Evolutionary conservation across 805 yeast genomes (phyloP).

Genomic region (Wickerhamomyces alni): DNA sequence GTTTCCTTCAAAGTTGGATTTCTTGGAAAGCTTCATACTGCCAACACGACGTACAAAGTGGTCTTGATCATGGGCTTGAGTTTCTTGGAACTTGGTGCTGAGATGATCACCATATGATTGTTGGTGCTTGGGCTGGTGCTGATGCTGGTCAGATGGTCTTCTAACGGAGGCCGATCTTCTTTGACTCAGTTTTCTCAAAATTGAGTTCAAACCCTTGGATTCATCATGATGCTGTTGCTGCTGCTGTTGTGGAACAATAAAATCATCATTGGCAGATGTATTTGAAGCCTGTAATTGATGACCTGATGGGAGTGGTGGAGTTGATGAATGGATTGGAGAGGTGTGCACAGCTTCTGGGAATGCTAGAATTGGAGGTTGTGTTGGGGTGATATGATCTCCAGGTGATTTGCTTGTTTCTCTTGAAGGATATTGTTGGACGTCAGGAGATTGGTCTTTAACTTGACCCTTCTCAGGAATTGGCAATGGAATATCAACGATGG

Average conservation of each 20-base stretch:
- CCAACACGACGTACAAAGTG: slow-evolving; percentile 20
- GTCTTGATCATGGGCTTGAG: slow-evolving; percentile 5
- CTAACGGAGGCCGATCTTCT: slow-evolving; percentile 20
- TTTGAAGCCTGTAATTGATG: slow-evolving; percentile 37
- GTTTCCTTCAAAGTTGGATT: slow-evolving; percentile 13
- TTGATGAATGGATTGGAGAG: slow-evolving; percentile 41
- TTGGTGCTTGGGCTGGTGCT: too few relatives aligned
- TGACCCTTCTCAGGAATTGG: slow-evolving; percentile 13
- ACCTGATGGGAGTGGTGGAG: slow-evolving; percentile 32
- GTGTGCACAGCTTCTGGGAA: slow-evolving; percentile 45
- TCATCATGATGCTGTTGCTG: slow-evolving; percentile 23
- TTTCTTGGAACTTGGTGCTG: too few relatives aligned
- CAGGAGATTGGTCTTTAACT: background rate
- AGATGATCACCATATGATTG: background rate
- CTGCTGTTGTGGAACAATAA: slow-evolving; percentile 29
- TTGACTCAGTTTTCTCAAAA: slow-evolving; percentile 25
- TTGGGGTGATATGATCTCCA: slow-evolving; percentile 27
- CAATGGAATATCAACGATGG: slow-evolving; percentile 26
- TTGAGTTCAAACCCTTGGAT: slow-evolving; percentile 22
- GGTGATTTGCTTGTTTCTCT: background rate
- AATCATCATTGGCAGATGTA: slow-evolving; percentile 30
- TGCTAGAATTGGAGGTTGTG: slow-evolving; percentile 34
- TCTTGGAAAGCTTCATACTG: slow-evolving; percentile 16
- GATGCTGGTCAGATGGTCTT: slow-evolving; percentile 13
- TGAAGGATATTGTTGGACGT: background rate